Conservation (phyloP, 2,329 filamentous ascomycete genomes). For the Calonectria pauciramosa region DNA sequence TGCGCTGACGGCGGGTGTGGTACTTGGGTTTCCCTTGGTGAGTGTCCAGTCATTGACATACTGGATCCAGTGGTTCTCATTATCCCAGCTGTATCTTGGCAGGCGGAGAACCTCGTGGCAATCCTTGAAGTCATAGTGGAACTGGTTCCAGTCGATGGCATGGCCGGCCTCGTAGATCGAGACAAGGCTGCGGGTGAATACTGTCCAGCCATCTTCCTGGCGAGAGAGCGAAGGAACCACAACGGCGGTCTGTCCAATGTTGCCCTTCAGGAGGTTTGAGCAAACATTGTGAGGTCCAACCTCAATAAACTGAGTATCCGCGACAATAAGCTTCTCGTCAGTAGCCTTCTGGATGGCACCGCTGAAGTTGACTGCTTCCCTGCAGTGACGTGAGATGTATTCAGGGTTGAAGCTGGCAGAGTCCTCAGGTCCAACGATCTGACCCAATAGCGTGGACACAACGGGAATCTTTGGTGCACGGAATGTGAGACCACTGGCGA, state of each 20-base stretch:
- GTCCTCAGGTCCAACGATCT: neutral
- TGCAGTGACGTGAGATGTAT: slow-evolving; percentile 3
- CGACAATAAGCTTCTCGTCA: neutral
- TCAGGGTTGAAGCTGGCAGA: neutral
- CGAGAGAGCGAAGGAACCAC: slow-evolving; percentile 1
- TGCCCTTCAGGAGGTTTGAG: slow-evolving; percentile 1
- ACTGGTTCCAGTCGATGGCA: slow-evolving; percentile 62
- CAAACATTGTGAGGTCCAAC: slow-evolving; percentile 14
- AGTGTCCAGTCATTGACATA: slow-evolving; percentile 78
- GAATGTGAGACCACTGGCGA: slow-evolving; percentile 14
- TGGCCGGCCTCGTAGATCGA: slow-evolving; percentile 9
- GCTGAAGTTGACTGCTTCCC: slow-evolving; percentile 9
- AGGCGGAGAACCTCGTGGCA: slow-evolving; percentile 68
- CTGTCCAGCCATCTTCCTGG: neutral
- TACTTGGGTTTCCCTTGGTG: slow-evolving; percentile 69
- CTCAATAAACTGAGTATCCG: slow-evolving; percentile 7
- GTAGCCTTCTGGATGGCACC: neutral
- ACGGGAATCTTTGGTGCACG: slow-evolving; percentile 8
- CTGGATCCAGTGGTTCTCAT: slow-evolving; percentile 77
- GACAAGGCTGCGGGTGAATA: neutral
- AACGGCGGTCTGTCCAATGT: neutral
- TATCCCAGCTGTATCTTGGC: slow-evolving; percentile 78
- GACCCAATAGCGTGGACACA: slow-evolving; percentile 2
- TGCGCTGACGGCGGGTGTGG: neutral
- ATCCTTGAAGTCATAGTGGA: slow-evolving; percentile 63